Evolutionary conservation across 108 stramenopile genomes (phyloP).

Genomic region (Aurantiochytrium sp.): DNA sequence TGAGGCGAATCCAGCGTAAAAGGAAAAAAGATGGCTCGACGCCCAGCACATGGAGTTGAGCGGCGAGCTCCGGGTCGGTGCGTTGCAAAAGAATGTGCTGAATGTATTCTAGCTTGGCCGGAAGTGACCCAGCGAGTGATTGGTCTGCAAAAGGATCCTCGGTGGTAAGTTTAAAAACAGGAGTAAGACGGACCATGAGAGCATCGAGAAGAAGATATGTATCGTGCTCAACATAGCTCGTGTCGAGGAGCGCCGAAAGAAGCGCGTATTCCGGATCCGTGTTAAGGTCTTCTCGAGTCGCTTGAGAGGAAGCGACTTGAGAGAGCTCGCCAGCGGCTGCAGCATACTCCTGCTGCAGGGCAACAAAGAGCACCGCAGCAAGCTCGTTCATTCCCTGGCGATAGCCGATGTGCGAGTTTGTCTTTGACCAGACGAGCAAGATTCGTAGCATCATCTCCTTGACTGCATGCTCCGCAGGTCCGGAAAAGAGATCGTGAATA

Average conservation of each 20-base stretch:
- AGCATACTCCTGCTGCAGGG: background rate
- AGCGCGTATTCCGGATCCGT: too few species aligned
- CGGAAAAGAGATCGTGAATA: background rate
- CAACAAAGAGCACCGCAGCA: background rate
- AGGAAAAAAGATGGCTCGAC: background rate
- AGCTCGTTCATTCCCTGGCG: constrained; percentile 7
- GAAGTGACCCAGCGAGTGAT: background rate
- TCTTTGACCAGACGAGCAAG: background rate
- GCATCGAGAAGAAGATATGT: background rate
- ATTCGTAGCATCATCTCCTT: background rate
- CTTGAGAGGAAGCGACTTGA: too few species aligned
- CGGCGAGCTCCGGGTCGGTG: background rate
- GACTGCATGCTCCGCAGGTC: background rate
- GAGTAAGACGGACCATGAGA: background rate
- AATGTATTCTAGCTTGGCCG: background rate
- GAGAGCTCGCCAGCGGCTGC: background rate
- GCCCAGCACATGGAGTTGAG: background rate
- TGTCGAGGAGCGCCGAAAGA: background rate
- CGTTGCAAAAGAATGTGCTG: constrained; percentile 1
- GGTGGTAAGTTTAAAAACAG: background rate
- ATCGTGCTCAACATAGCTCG: background rate
- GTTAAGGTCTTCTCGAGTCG: too few species aligned
- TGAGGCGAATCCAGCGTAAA: background rate
- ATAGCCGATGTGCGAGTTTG: background rate
- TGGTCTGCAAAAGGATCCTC: background rate